Evolutionary conservation across 2,329 filamentous ascomycete genomes (phyloP).

Genomic region (Colletotrichum euphorbiae): DNA sequence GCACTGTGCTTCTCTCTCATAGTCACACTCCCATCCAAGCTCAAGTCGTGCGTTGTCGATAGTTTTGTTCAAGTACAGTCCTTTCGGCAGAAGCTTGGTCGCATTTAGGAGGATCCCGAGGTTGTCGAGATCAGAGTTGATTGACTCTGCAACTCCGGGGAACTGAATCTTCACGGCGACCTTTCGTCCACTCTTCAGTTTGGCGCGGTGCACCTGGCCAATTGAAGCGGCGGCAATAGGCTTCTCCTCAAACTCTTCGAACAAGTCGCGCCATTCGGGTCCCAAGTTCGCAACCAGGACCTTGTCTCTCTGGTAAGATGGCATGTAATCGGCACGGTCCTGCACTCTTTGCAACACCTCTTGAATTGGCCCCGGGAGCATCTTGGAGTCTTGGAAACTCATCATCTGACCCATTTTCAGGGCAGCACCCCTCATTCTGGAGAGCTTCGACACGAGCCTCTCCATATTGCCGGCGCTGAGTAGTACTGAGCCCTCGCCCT

Average conservation of each 20-base stretch:
- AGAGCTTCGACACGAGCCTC: conserved; percentile 89
- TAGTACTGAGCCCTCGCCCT: conserved; percentile 79
- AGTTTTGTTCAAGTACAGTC: conserved; percentile 94
- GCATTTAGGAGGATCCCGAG: conserved; percentile 90
- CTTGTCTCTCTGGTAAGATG: conserved; percentile 87
- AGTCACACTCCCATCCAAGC: conserved; percentile 97
- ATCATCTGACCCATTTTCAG: conserved; percentile 98
- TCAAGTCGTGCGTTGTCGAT: conserved; percentile 95
- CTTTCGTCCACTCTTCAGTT: conserved; percentile 76
- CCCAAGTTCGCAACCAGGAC: conserved; percentile 86
- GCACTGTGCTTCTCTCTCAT: conserved; percentile 86
- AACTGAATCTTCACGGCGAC: conserved; percentile 99
- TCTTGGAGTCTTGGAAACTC: conserved; percentile 97
- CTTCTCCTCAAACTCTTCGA: conserved; percentile 85
- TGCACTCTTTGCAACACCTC: conserved; percentile 94
- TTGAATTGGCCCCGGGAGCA: conserved; percentile 88
- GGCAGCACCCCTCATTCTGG: conserved; percentile 96
- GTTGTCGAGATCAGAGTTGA: conserved; percentile 96
- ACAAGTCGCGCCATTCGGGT: conserved; percentile 84
- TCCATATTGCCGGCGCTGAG: conserved; percentile 93
- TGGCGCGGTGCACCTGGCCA: conserved; percentile 92
- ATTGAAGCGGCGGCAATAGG: conserved; percentile 97
- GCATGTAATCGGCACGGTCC: conserved; percentile 98
- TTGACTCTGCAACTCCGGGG: conserved; percentile 93
- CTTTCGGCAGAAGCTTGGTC: conserved; percentile 88